Evolutionary conservation across 805 yeast species (phyloP).

Genomic region (Pichia membranifaciens): DNA sequence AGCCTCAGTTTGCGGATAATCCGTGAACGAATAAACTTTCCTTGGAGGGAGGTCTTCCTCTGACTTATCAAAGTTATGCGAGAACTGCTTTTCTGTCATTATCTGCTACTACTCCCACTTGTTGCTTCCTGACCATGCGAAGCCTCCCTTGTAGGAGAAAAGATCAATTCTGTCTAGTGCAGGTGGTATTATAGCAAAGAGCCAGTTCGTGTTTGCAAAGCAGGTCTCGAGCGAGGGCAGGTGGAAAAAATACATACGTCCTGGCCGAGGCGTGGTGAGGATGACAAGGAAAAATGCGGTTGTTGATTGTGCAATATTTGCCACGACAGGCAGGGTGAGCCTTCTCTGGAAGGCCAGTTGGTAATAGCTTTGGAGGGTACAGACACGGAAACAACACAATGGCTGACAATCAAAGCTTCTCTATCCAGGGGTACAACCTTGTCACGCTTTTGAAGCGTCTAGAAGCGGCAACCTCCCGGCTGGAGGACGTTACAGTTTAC

Average conservation of each 20-base stretch:
- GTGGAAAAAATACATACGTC: too few relatives aligned
- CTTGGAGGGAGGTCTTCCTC: conserved; percentile 37
- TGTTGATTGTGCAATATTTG: not conserved
- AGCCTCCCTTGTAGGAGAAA: too few relatives aligned
- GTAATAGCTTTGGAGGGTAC: too few relatives aligned
- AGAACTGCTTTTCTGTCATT: conserved; percentile 7
- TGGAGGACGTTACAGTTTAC: conserved; percentile 79
- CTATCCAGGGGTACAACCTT: conserved; percentile 78
- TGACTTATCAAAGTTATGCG: conserved; percentile 13
- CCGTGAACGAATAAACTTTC: conserved; percentile 37
- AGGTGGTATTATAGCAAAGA: too few relatives aligned
- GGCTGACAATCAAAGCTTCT: conserved; percentile 29
- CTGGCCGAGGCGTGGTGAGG: too few relatives aligned
- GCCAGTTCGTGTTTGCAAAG: too few relatives aligned
- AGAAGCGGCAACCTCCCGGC: conserved; percentile 89
- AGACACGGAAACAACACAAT: not conserved
- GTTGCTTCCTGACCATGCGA: too few relatives aligned
- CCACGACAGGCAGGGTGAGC: too few relatives aligned
- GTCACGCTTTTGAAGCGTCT: conserved; percentile 74
- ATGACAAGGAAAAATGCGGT: not conserved
- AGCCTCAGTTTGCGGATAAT: conserved; percentile 31
- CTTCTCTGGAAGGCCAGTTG: too few relatives aligned
- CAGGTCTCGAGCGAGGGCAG: too few relatives aligned
- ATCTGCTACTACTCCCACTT: too few relatives aligned
- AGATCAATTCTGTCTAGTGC: too few relatives aligned